phyloP scores from a whole-genome alignment of 371 early-diverging fungal species.

The Blyttiomyces sp. region DNA sequence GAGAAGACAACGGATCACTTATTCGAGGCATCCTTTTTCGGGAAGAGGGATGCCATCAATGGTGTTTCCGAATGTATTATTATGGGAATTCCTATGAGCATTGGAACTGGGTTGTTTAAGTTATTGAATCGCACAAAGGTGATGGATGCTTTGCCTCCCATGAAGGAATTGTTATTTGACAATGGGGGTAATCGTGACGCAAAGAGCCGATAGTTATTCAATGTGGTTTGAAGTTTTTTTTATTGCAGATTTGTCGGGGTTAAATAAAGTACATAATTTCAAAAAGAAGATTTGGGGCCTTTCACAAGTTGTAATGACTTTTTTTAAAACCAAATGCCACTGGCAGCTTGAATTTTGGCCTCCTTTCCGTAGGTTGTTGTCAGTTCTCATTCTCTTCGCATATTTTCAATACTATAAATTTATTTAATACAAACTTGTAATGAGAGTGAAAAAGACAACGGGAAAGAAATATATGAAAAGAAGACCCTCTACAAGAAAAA shows the following conservation, averaged over 20 bases:
- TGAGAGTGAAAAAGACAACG: too few species aligned
- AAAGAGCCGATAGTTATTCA: background rate
- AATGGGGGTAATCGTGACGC: too few species aligned
- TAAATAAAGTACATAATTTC: background rate
- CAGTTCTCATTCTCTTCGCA: too few species aligned
- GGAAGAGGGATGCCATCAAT: slow-evolving; percentile 86
- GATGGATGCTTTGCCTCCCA: slow-evolving; percentile 1
- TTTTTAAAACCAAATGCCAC: too few species aligned
- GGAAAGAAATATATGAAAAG: too few species aligned
- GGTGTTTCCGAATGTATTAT: slow-evolving; percentile 99
- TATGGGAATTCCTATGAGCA: slow-evolving; percentile 94
- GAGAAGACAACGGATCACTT: slow-evolving; percentile 99
- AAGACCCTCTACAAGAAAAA: too few species aligned
- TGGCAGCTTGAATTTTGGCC: too few species aligned
- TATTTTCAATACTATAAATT: too few species aligned
- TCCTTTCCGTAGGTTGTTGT: too few species aligned
- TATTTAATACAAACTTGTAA: too few species aligned
- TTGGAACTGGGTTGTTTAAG: slow-evolving; percentile 97
- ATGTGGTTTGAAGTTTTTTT: background rate
- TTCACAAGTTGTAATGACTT: too few species aligned
- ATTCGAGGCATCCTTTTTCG: slow-evolving; percentile 95
- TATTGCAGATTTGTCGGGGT: background rate
- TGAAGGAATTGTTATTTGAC: slow-evolving; percentile 16
- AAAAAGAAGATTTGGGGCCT: too few species aligned
- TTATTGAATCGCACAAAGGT: slow-evolving; percentile 36